A percentile compares a stretch with the other conserved stretches of the same genome.
Conservation (phyloP, 1,284 basidiomycete genomes). For the Tetrapyrgos nigripes region DNA sequence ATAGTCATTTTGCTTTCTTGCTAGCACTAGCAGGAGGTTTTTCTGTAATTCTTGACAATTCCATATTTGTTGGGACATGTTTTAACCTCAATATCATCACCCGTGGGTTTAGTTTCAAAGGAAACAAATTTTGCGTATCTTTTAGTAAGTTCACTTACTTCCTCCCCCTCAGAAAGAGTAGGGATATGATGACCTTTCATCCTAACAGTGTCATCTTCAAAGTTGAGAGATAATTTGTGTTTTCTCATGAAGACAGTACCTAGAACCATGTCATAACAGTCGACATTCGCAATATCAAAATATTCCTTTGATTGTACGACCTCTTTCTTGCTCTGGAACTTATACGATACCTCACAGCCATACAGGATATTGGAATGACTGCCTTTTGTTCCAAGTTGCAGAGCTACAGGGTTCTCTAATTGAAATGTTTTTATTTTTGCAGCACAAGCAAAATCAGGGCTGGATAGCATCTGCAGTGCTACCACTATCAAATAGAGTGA, state of each 20-base stretch:
- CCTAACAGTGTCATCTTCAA: slow-evolving; percentile 10
- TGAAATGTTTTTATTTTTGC: slow-evolving; percentile 9
- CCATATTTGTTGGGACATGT: slow-evolving; percentile 5
- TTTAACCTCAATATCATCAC: slow-evolving; percentile 1
- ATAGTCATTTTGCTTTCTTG: not conserved
- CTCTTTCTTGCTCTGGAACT: not conserved
- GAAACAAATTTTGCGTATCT: slow-evolving; percentile 6
- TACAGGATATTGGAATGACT: slow-evolving; percentile 27
- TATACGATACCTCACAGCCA: slow-evolving; percentile 14
- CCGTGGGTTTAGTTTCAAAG: not conserved
- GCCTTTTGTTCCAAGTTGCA: slow-evolving; percentile 27
- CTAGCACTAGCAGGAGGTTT: too few species aligned
- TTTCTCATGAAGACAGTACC: slow-evolving; percentile 17
- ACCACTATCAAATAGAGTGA: slow-evolving; percentile 26
- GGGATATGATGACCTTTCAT: not conserved
- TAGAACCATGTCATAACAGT: not conserved
- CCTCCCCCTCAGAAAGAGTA: too few species aligned
- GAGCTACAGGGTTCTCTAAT: slow-evolving; percentile 21
- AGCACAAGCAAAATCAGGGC: slow-evolving; percentile 21
- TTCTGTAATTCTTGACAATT: too few species aligned
- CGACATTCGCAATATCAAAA: slow-evolving; percentile 21
- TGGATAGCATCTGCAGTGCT: slow-evolving; percentile 24
- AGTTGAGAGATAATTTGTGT: slow-evolving; percentile 16
- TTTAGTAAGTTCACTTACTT: slow-evolving; percentile 6
- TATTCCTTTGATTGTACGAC: slow-evolving; percentile 2